phyloP scores from a whole-genome alignment of 176 grass and related monocot genomes.

The Triticum urartu region DNA sequence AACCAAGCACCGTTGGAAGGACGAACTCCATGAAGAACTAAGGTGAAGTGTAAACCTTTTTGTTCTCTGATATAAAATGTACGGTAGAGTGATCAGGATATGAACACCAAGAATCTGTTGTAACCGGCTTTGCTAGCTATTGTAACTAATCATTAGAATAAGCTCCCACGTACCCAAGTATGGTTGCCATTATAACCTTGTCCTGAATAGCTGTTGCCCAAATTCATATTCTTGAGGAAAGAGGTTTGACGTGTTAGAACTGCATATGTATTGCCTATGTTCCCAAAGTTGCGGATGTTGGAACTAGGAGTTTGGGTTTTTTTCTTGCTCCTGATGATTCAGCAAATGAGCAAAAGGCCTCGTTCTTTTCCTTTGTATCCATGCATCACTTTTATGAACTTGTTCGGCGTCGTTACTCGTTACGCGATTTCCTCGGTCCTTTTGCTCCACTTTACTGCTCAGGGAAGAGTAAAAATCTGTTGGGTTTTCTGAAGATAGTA shows the following conservation, averaged over 20 bases:
- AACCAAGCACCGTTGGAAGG: slow-evolving; percentile 59
- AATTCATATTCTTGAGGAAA: slow-evolving; percentile 13
- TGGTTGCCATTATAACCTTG: background rate
- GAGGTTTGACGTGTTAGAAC: background rate
- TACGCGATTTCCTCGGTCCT: background rate
- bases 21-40: slow-evolving; percentile 49
- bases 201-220: background rate
- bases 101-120: slow-evolving; percentile 49
- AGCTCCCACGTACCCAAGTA: slow-evolving; percentile 15
- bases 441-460: background rate
- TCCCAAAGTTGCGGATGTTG: background rate
- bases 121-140: slow-evolving; percentile 46
- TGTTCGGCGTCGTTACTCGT: background rate
- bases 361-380: background rate
- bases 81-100: slow-evolving; percentile 60
- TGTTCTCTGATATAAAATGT: slow-evolving; percentile 37
- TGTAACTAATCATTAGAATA: slow-evolving; percentile 49
- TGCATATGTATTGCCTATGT: background rate
- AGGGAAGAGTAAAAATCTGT: background rate
- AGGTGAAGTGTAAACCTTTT: slow-evolving; percentile 60
- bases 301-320: background rate
- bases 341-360: background rate
- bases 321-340: too few relatives aligned
- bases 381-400: background rate
- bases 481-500: background rate